Conservation (phyloP, 495 filamentous ascomycete species). For the Astrothelium macrocarpum region DNA sequence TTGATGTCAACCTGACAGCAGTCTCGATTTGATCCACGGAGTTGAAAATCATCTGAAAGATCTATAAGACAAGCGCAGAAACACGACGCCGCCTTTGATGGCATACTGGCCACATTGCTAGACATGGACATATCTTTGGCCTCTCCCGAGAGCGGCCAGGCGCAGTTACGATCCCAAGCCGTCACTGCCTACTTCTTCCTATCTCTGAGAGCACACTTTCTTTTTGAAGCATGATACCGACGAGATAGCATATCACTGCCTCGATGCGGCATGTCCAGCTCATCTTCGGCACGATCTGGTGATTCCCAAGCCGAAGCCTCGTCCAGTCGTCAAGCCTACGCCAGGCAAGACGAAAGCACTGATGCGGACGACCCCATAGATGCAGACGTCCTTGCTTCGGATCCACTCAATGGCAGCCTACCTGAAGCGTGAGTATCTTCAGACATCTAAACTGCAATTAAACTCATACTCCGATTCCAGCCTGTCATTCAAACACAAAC, state of each 20-base stretch:
- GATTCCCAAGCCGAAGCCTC: constrained; percentile 28
- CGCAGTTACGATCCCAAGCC: too few relatives aligned
- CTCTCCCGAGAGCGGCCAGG: not conserved
- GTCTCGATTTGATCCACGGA: too few relatives aligned
- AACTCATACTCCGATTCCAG: constrained; percentile 29
- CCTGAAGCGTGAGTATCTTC: constrained; percentile 20
- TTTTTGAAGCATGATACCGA: constrained; percentile 1
- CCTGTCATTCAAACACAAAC: constrained; percentile 76
- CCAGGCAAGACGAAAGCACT: constrained; percentile 22
- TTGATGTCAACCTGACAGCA: too few relatives aligned
- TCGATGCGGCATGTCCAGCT: constrained; percentile 28
- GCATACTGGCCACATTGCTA: not conserved
- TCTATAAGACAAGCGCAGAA: not conserved
- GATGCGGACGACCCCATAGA: constrained; percentile 27
- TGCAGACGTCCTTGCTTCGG: constrained; percentile 25
- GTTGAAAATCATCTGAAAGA: too few relatives aligned
- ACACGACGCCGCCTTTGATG: not conserved
- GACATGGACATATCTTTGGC: not conserved
- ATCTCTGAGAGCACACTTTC: not conserved
- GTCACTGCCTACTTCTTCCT: not conserved
- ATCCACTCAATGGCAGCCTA: constrained; percentile 25
- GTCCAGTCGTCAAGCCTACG: constrained; percentile 26
- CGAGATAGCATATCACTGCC: not conserved
- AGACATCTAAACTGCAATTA: not conserved
- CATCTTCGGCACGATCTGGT: constrained; percentile 26